Conservation (phyloP, 495 filamentous ascomycete species). For the Aspergillus nidulans region DNA sequence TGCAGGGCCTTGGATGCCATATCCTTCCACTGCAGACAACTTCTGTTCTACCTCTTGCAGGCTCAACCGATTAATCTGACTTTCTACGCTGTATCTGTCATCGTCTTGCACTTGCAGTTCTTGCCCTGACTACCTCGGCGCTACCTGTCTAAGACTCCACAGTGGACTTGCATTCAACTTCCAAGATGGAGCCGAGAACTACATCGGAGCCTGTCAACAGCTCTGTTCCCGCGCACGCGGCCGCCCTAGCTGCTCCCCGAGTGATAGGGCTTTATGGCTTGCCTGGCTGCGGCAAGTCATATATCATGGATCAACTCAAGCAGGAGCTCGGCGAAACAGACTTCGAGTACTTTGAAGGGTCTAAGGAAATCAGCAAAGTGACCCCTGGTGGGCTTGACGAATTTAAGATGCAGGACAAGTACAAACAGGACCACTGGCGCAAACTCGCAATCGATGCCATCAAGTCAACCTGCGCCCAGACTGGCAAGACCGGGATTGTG, state of each 20-base stretch:
- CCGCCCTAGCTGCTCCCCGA: conserved; percentile 17
- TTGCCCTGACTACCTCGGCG: not conserved
- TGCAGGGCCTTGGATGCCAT: too few relatives aligned
- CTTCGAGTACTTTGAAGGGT: conserved; percentile 53
- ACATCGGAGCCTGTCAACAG: not conserved
- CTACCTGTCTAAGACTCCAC: not conserved
- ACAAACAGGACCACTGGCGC: conserved; percentile 38
- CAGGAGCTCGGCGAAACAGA: conserved; percentile 27
- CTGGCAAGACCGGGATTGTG: conserved; percentile 44
- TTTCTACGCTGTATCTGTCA: too few relatives aligned
- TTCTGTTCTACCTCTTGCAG: too few relatives aligned
- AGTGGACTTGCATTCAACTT: not conserved
- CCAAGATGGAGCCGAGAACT: too few relatives aligned
- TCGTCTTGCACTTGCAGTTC: too few relatives aligned
- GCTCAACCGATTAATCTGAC: too few relatives aligned
- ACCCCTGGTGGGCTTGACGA: conserved; percentile 47
- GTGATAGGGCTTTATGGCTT: conserved; percentile 60
- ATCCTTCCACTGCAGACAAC: too few relatives aligned
- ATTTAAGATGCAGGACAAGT: conserved; percentile 44
- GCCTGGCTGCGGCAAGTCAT: conserved; percentile 58
- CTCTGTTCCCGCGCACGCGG: not conserved
- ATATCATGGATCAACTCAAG: conserved; percentile 42
- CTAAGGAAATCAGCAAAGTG: conserved; percentile 43
- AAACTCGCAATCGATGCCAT: conserved; percentile 49
- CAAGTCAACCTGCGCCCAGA: conserved; percentile 29